Percentiles rank a stretch among this genome's conserved stretches.
phyloP scores from a whole-genome alignment of 2,329 filamentous ascomycete genomes.

The Fusarium mangiferae region DNA sequence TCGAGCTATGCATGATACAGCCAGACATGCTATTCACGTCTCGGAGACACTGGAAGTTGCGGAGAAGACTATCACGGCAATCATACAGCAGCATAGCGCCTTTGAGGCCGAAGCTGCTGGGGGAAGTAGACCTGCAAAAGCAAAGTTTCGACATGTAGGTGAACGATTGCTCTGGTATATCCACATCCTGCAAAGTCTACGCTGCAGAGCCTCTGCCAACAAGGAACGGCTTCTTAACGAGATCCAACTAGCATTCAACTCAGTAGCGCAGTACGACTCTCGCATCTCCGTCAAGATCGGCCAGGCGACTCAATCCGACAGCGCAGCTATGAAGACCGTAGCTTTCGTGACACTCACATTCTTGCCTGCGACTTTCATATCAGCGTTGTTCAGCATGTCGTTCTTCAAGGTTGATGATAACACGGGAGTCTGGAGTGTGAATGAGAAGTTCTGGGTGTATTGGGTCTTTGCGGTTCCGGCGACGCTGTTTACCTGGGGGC shows the following conservation, averaged over 20 bases:
- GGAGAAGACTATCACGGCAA: constrained; percentile 45
- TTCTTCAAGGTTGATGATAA: constrained; percentile 52
- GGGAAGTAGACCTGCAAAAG: background rate
- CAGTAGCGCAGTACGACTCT: constrained; percentile 55
- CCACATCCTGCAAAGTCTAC: constrained; percentile 49
- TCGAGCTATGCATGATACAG: constrained; percentile 52
- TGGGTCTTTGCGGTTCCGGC: constrained; percentile 48
- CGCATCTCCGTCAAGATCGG: constrained; percentile 53
- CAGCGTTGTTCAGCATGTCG: constrained; percentile 57
- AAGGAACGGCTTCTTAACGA: constrained; percentile 62
- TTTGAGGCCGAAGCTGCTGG: constrained; percentile 12
- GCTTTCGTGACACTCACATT: constrained; percentile 61
- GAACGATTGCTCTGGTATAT: constrained; percentile 48
- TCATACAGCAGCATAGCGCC: constrained; percentile 46
- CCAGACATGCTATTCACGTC: constrained; percentile 57
- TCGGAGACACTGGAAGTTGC: constrained; percentile 54
- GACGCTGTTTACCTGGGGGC: constrained; percentile 32
- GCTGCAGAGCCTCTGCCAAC: constrained; percentile 52
- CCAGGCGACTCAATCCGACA: constrained; percentile 55
- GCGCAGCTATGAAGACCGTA: constrained; percentile 62
- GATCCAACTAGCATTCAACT: constrained; percentile 63
- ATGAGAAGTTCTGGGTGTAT: constrained; percentile 50
- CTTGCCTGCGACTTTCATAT: constrained; percentile 63
- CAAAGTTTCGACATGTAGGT: constrained; percentile 38
- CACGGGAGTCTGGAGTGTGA: constrained; percentile 43